Conservation (phyloP, 2,329 filamentous ascomycete species). For the Ophiocordyceps unilateralis region DNA sequence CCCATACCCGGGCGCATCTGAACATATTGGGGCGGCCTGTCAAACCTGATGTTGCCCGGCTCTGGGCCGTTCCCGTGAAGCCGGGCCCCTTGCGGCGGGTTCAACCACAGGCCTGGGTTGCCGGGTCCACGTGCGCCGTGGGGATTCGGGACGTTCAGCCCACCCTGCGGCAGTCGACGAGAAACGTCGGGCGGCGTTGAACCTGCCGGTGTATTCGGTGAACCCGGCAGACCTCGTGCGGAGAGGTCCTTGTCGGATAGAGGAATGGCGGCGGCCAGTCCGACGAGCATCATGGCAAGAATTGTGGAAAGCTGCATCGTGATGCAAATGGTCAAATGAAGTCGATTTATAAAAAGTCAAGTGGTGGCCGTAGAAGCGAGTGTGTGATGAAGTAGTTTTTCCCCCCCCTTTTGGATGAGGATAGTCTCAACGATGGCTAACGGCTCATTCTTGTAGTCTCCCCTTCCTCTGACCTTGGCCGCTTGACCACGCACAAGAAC, state of each 20-base stretch:
- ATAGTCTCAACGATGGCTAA: too few relatives aligned
- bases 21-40: too few relatives aligned
- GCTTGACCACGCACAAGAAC: too few relatives aligned
- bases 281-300: neutral
- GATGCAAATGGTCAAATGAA: too few relatives aligned
- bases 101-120: neutral
- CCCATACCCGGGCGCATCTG: too few relatives aligned
- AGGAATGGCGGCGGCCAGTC: neutral
- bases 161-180: neutral
- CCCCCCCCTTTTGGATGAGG: too few relatives aligned
- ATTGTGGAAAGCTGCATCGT: neutral
- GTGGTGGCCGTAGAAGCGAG: too few relatives aligned
- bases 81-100: neutral
- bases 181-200: neutral
- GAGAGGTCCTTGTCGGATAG: neutral
- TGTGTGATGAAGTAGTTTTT: too few relatives aligned
- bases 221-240: neutral
- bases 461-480: too few relatives aligned
- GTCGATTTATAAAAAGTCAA: too few relatives aligned
- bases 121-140: neutral
- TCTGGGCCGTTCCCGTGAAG: neutral
- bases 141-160: neutral
- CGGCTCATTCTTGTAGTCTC: too few relatives aligned
- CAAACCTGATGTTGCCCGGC: conserved; percentile 5
- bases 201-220: neutral